phyloP scores from a whole-genome alignment of 2,329 filamentous ascomycete genomes.

The Fusarium setosum region DNA sequence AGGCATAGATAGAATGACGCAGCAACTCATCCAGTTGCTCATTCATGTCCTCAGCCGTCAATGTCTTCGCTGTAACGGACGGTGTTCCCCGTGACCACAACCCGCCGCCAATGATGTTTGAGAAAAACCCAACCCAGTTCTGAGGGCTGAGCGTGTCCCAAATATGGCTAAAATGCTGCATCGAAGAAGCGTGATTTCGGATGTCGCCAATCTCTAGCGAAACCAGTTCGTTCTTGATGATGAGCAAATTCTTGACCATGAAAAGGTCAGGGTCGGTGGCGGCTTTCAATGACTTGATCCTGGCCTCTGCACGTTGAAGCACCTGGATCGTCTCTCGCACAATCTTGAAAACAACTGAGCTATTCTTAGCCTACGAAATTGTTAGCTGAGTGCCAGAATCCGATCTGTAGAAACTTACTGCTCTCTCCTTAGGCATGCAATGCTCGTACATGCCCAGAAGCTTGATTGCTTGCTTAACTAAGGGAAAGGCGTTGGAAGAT shows the following conservation, averaged over 20 bases:
- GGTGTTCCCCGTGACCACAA: slow-evolving; percentile 57
- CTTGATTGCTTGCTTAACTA: slow-evolving; percentile 68
- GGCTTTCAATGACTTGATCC: slow-evolving; percentile 71
- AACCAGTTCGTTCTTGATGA: slow-evolving; percentile 95
- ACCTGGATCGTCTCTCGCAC: slow-evolving; percentile 91
- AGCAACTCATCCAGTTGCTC: slow-evolving; percentile 74
- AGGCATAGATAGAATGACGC: slow-evolving; percentile 70
- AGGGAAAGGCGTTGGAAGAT: slow-evolving; percentile 68
- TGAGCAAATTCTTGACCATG: slow-evolving; percentile 92
- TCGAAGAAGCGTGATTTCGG: slow-evolving; percentile 58
- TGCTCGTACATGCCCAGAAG: slow-evolving; percentile 72
- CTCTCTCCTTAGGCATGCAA: slow-evolving; percentile 72
- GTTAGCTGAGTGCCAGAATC: slow-evolving; percentile 21
- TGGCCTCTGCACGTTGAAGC: slow-evolving; percentile 79
- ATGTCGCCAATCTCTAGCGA: slow-evolving; percentile 90
- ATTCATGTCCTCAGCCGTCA: slow-evolving; percentile 68
- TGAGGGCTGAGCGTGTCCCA: slow-evolving; percentile 72
- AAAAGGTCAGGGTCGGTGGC: slow-evolving; percentile 86
- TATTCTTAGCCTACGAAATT: slow-evolving; percentile 55
- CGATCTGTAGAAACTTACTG: slow-evolving; percentile 55
- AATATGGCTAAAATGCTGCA: slow-evolving; percentile 73
- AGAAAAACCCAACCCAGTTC: slow-evolving; percentile 69
- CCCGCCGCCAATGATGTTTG: slow-evolving; percentile 66
- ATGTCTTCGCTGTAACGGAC: slow-evolving; percentile 51
- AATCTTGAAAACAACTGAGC: slow-evolving; percentile 72